These are phyloP conservation scores for Apiospora marii DNA, from an alignment of 2,329 filamentous ascomycete species.

Conservation along the genomic window DNA sequence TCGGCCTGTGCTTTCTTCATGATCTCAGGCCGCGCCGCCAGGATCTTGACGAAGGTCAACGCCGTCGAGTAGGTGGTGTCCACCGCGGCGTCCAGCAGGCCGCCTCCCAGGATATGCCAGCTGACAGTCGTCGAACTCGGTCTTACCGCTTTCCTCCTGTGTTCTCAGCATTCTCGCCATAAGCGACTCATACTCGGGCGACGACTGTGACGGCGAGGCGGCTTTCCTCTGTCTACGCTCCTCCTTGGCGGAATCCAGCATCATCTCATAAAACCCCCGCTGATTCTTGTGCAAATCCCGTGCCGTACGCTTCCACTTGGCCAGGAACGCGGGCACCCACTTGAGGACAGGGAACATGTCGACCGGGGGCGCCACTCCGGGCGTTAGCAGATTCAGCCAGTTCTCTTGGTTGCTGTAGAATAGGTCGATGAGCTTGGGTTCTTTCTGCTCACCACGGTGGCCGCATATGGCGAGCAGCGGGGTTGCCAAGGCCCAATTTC, in stretches of 20 bases:
- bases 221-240: constrained; percentile 5
- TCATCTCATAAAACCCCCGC: constrained; percentile 26
- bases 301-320: constrained; percentile 27
- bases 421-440: constrained; percentile 17
- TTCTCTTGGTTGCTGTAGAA: constrained; percentile 28
- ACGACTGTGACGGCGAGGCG: not conserved
- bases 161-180: constrained; percentile 26
- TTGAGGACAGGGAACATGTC: constrained; percentile 28
- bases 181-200: constrained; percentile 18
- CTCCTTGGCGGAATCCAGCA: constrained; percentile 27
- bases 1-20: constrained; percentile 31
- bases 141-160: constrained; percentile 26
- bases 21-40: constrained; percentile 31
- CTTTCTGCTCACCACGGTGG: constrained; percentile 22
- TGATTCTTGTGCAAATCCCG: constrained; percentile 24
- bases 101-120: constrained; percentile 31
- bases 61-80: constrained; percentile 31
- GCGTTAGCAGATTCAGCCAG: constrained; percentile 27
- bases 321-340: constrained; percentile 26
- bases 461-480: constrained; percentile 27
- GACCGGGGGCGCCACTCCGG: constrained; percentile 27
- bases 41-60: constrained; percentile 30
- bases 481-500: constrained; percentile 24
- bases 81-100: constrained; percentile 32
- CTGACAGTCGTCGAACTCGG: constrained; percentile 28